phyloP scores from a whole-genome alignment of 176 grass and related monocot species.

The Hsuehochloa calcarea region DNA sequence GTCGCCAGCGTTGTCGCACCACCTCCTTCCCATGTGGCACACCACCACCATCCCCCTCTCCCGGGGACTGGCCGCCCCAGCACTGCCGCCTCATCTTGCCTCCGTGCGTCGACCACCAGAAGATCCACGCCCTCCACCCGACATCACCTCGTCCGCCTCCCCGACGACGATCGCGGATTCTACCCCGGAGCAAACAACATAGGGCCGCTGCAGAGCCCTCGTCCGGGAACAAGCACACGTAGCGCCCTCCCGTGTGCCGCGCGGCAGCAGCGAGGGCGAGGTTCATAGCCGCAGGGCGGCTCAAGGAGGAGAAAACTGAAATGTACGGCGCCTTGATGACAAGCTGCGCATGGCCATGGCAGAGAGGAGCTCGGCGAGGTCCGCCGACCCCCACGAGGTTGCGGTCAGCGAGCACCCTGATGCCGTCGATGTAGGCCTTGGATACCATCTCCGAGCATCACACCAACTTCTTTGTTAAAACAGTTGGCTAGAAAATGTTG shows the following conservation, averaged over 20 bases:
- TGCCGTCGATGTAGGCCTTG: slow-evolving; percentile 64
- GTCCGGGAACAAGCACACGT: slow-evolving; percentile 16
- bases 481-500: no score
- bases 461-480: slow-evolving; percentile 40
- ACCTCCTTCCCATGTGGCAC: slow-evolving; percentile 30
- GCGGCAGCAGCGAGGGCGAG: slow-evolving; percentile 45
- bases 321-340: slow-evolving; percentile 57
- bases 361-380: slow-evolving; percentile 60
- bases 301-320: neutral
- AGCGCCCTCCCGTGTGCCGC: slow-evolving; percentile 26
- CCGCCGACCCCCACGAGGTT: neutral
- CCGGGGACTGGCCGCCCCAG: slow-evolving; percentile 53
- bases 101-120: slow-evolving; percentile 56
- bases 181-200: neutral
- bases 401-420: slow-evolving; percentile 17
- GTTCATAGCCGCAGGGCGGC: slow-evolving; percentile 24
- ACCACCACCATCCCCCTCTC: slow-evolving; percentile 76
- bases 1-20: slow-evolving; percentile 5
- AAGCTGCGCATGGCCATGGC: slow-evolving; percentile 69
- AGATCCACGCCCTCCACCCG: slow-evolving; percentile 62
- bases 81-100: slow-evolving; percentile 41
- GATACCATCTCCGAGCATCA: slow-evolving; percentile 66
- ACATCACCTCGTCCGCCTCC: slow-evolving; percentile 45
- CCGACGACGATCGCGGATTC: neutral
- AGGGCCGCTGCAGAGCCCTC: neutral